Evolutionary conservation across 2,329 filamentous ascomycete species (phyloP), one percentile per base, ranked within the genome.

Genomic region (Penicillium sp.): DNA sequence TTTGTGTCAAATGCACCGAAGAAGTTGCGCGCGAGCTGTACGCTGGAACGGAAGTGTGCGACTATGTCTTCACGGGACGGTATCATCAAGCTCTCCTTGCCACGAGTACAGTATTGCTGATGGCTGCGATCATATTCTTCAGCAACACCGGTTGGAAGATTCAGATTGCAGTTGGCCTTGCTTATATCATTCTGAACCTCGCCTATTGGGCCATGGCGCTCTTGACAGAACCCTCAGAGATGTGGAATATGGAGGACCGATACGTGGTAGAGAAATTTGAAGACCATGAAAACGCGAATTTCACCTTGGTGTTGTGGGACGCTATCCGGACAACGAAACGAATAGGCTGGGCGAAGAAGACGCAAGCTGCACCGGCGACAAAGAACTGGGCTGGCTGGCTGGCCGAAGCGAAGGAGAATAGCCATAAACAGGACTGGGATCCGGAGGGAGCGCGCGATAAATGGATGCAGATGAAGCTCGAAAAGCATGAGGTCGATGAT

Each of bases 1-100:
- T 87, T 2, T 71, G 85, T 6, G 72, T 87, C 14, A 74, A 75
- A 43, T 86, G 84, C 62, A 77, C 78, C 5, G 83, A 87, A 65
- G 79, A 84, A 31, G 80, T 87, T 2, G 81, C 83, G 1, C 77
- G 84, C n/a, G 84, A 87, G 64, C 75, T 87, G 0, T 87, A 86
- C 68, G 79, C 77, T 0, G 83, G 83, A 14, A 85, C 81, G 0
- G 83, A 86, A 59, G 79, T 83, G 61, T 87, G 84, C 67, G 65
- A 79, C 27, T 87, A 86, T 61, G 72, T 77, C 22, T 77, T 85
- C 40, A 69, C 70, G 4, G 74, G 69, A 27, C 71, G 64, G n/a
- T 61, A 62, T 1, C 84, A 85, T 65, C 78, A 80, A 18, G 66
- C 75, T 0, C 76, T 85, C 7, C 84, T 87, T 71, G 83, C 79